Percentiles rank a stretch among this genome's conserved stretches.
Conservation (phyloP, 352 stramenopile species). For the Phytophthora citricola region DNA sequence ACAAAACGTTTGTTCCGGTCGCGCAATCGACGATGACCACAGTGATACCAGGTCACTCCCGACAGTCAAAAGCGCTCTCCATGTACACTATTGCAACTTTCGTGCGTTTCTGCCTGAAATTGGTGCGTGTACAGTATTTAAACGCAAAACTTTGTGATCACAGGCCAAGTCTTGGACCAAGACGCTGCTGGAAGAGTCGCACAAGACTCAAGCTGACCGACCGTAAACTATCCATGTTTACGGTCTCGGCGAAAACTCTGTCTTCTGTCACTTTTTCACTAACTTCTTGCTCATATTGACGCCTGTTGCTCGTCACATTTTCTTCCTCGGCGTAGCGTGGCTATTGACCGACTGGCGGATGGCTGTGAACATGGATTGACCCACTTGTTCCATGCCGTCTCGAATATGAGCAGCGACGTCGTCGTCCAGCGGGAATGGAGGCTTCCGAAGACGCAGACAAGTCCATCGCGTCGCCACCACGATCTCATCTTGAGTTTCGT, state of each 20-base stretch:
- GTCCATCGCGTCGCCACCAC: constrained; percentile 45
- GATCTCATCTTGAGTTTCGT: constrained; percentile 19
- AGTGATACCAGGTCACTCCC: neutral
- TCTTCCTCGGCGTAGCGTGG: neutral
- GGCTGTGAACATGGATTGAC: constrained; percentile 32
- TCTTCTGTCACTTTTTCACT: no score
- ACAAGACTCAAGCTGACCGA: no score
- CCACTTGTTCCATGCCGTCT: constrained; percentile 32
- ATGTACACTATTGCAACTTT: no score
- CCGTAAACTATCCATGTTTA: no score
- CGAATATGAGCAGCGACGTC: constrained; percentile 31
- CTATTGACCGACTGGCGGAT: constrained; percentile 24
- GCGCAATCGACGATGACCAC: no score
- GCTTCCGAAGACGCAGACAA: constrained; percentile 43
- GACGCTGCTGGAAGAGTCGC: no score
- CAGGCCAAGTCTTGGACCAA: no score
- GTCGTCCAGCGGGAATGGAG: constrained; percentile 31
- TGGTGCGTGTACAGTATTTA: no score
- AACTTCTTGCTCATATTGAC: neutral
- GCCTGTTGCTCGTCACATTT: neutral
- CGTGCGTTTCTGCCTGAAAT: no score
- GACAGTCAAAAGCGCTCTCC: neutral
- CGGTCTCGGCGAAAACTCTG: no score
- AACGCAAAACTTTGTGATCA: no score
- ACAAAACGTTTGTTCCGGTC: neutral